These are phyloP conservation scores for Zymoseptoria brevis DNA, from an alignment of 2,329 filamentous ascomycete species.

Conservation along the genomic window DNA sequence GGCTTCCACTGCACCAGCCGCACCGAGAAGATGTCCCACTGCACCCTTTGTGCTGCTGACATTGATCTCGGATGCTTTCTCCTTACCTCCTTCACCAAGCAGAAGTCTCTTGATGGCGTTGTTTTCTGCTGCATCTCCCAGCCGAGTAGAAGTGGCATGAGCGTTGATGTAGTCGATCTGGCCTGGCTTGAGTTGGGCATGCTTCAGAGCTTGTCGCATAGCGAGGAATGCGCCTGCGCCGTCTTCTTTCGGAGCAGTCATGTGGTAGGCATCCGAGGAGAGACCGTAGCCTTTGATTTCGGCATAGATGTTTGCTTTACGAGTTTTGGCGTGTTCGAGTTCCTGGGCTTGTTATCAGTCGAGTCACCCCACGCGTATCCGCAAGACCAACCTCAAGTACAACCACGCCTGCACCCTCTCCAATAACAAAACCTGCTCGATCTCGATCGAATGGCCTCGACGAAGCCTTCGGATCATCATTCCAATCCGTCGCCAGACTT, in stretches of 20 bases:
- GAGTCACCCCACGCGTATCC: too few relatives aligned
- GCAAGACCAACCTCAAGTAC: constrained; percentile 58
- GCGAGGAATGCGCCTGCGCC: constrained; percentile 73
- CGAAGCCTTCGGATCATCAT: constrained; percentile 59
- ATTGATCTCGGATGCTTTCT: constrained; percentile 57
- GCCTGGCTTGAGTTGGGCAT: constrained; percentile 60
- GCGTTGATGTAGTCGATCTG: constrained; percentile 89
- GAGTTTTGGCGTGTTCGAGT: constrained; percentile 71
- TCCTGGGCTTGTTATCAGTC: constrained; percentile 43
- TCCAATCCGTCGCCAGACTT: constrained; percentile 75
- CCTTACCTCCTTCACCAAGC: constrained; percentile 61
- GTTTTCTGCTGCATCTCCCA: constrained; percentile 86
- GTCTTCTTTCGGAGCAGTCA: constrained; percentile 80
- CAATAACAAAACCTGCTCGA: constrained; percentile 81
- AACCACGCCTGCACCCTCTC: constrained; percentile 82
- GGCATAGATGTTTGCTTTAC: constrained; percentile 77
- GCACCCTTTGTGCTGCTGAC: constrained; percentile 93
- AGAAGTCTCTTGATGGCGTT: constrained; percentile 71
- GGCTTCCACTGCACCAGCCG: constrained; percentile 83
- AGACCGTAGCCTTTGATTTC: constrained; percentile 84
- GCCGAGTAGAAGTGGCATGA: constrained; percentile 78
- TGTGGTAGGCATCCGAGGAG: constrained; percentile 84
- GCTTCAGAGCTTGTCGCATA: constrained; percentile 74
- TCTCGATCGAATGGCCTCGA: constrained; percentile 81
- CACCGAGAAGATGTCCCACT: constrained; percentile 82